A percentile compares a stretch with the other conserved stretches of the same genome.
Evolutionary conservation across 345 rosid species (phyloP).

Genomic region (Dimocarpus longan): DNA sequence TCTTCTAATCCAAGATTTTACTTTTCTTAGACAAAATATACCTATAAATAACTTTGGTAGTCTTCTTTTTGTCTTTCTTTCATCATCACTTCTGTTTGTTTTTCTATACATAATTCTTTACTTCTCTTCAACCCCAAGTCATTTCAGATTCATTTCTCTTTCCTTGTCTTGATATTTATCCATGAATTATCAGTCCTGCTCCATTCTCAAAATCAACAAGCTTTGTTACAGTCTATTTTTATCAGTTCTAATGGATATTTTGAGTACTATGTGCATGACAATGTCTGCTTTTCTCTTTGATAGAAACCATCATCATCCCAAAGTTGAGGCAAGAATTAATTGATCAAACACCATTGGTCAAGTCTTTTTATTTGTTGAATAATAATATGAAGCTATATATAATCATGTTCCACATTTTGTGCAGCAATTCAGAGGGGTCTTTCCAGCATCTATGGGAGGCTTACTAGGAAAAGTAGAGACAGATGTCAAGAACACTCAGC

Average conservation of each 20-base stretch:
- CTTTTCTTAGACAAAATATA: too few relatives aligned
- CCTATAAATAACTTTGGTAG: too few relatives aligned
- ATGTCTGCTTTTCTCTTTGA: slow-evolving; percentile 19
- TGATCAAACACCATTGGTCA: not conserved
- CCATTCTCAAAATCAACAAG: not conserved
- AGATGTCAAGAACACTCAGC: not conserved
- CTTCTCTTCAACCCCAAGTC: slow-evolving; percentile 25
- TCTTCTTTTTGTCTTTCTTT: too few relatives aligned
- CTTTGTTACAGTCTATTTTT: not conserved
- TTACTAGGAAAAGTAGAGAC: slow-evolving; percentile 2
- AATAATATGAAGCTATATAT: not conserved
- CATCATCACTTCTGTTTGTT: not conserved
- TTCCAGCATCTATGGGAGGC: not conserved
- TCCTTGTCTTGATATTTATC: not conserved
- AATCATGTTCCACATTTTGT: not conserved
- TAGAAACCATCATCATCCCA: slow-evolving; percentile 10
- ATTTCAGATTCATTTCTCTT: slow-evolving; percentile 17
- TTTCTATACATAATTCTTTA: not conserved
- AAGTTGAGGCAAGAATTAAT: slow-evolving; percentile 12
- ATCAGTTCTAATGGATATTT: slow-evolving; percentile 9
- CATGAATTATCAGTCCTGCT: not conserved
- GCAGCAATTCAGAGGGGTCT: slow-evolving; percentile 23
- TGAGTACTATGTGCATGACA: slow-evolving; percentile 20
- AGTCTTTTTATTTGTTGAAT: not conserved
- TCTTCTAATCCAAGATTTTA: too few relatives aligned